Conservation (phyloP, 345 rosid species). For the Melaleuca quinquenervia region DNA sequence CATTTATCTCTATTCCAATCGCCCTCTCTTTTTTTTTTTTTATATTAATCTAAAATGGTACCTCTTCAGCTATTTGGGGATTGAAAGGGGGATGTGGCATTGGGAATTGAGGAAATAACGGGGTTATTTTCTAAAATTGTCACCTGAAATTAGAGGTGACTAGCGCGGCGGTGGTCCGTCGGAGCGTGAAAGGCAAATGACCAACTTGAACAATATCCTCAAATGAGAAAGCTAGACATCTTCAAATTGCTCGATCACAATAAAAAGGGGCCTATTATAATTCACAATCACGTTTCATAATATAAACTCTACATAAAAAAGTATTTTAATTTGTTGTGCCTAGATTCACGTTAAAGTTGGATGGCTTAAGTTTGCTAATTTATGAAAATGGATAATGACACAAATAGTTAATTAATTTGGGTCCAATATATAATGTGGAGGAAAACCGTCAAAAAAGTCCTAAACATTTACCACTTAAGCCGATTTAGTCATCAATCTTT, state of each 20-base stretch:
- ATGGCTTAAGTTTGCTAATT: rapidly evolving
- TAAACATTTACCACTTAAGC: no score
- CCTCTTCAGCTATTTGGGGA: background rate
- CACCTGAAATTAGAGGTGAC: background rate
- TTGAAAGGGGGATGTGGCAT: background rate
- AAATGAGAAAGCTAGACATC: background rate
- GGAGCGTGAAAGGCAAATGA: background rate
- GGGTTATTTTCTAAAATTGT: background rate
- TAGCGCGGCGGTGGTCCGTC: background rate
- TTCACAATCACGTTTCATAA: background rate
- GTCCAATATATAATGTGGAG: no score
- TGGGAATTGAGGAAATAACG: background rate
- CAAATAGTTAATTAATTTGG: no score
- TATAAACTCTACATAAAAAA: rapidly evolving
- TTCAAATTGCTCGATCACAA: background rate
- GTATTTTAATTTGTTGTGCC: rapidly evolving
- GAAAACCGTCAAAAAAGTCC: no score
- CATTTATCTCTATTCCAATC: background rate
- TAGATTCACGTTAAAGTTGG: background rate
- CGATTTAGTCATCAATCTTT: no score
- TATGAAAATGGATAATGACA: background rate
- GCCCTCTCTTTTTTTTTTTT: background rate
- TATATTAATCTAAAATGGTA: background rate
- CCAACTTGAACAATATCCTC: background rate
- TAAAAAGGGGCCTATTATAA: background rate